Conservation (phyloP, 2,329 filamentous ascomycete genomes). For the Epichloe aotearoae region DNA sequence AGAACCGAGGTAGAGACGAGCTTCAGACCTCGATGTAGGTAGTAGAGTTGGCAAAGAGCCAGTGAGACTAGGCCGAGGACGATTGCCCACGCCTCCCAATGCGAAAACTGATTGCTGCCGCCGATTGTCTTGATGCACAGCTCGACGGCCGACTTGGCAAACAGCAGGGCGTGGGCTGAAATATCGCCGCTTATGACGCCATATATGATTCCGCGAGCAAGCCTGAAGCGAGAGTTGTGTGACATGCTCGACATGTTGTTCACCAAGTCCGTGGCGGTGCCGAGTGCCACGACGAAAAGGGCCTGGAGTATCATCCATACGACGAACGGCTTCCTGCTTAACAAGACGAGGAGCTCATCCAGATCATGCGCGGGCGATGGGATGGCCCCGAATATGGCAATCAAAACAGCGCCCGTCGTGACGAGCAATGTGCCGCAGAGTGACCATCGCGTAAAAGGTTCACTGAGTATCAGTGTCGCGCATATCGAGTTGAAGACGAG, state of each 20-base stretch:
- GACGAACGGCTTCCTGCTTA: conserved; percentile 64
- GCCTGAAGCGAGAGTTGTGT: conserved; percentile 53
- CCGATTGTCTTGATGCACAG: conserved; percentile 78
- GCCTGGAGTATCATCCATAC: conserved; percentile 79
- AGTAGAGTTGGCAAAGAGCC: conserved; percentile 85
- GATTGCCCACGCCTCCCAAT: conserved; percentile 91
- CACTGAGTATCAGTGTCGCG: conserved; percentile 80
- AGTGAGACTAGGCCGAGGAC: conserved; percentile 67
- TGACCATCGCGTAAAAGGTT: conserved; percentile 92
- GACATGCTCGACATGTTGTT: conserved; percentile 38
- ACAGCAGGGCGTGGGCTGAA: conserved; percentile 81
- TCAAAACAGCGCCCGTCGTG: conserved; percentile 75
- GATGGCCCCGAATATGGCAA: conserved; percentile 88
- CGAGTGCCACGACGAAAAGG: conserved; percentile 56
- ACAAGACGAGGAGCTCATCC: conserved; percentile 62
- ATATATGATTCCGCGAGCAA: conserved; percentile 73
- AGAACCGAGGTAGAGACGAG: conserved; percentile 90
- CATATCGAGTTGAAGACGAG: conserved; percentile 98
- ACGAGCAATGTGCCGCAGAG: conserved; percentile 80
- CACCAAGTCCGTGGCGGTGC: conserved; percentile 46
- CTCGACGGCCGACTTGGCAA: conserved; percentile 95
- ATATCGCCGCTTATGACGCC: conserved; percentile 84
- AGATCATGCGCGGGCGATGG: conserved; percentile 84
- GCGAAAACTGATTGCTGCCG: conserved; percentile 81
- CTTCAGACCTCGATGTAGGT: conserved; percentile 85